Evolutionary conservation across 768 basidiomycete genomes (phyloP).

Genomic region (Rhodocollybia butyracea): DNA sequence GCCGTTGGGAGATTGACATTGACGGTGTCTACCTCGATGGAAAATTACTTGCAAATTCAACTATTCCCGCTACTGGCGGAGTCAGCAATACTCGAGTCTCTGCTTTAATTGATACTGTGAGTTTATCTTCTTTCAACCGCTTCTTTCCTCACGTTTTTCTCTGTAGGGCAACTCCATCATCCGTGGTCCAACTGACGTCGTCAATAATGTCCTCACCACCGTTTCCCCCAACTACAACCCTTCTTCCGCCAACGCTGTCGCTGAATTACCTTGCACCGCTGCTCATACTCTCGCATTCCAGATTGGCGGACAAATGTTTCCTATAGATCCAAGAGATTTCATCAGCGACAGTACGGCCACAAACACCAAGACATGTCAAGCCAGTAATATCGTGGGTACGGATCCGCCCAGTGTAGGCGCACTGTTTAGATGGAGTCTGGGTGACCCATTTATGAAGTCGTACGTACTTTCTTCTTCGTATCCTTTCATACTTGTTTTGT

Average conservation of each 20-base stretch:
- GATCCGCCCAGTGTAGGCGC: slow-evolving; percentile 53
- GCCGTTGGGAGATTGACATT: slow-evolving; percentile 64
- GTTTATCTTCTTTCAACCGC: background rate
- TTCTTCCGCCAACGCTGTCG: slow-evolving; percentile 16
- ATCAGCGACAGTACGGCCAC: slow-evolving; percentile 35
- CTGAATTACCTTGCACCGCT: slow-evolving; percentile 45
- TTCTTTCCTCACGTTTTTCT: background rate
- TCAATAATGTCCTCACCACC: slow-evolving; percentile 40
- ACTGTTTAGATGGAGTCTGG: slow-evolving; percentile 69
- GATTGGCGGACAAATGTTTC: slow-evolving; percentile 65
- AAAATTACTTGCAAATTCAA: slow-evolving; percentile 46
- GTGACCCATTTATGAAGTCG: slow-evolving; percentile 72
- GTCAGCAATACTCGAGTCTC: slow-evolving; percentile 38
- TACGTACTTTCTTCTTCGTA: too few species aligned
- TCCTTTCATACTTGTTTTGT: background rate
- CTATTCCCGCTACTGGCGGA: slow-evolving; percentile 35
- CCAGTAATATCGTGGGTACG: slow-evolving; percentile 54
- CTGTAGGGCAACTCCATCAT: slow-evolving; percentile 67
- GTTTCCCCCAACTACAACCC: slow-evolving; percentile 35
- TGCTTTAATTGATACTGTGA: slow-evolving; percentile 32
- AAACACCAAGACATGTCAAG: slow-evolving; percentile 43
- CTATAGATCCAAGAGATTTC: slow-evolving; percentile 71
- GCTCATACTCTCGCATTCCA: slow-evolving; percentile 58
- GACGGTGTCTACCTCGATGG: slow-evolving; percentile 68
- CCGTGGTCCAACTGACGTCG: slow-evolving; percentile 67